These are phyloP conservation scores for Beauveria australis DNA, from an alignment of 2,329 filamentous ascomycete genomes.

Conservation along the genomic window DNA sequence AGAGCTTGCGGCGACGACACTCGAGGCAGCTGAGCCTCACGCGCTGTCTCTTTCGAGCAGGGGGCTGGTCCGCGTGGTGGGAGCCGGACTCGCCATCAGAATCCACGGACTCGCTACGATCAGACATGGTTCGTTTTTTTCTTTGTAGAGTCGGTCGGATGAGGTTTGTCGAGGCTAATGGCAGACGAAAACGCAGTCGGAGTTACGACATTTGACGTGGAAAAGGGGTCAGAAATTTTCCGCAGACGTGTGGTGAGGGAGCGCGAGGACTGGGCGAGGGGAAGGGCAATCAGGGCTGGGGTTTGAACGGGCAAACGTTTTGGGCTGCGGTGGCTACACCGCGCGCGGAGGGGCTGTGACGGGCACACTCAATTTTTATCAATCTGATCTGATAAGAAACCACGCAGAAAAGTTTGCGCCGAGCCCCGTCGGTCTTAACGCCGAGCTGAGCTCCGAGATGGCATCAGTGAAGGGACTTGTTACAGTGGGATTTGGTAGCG, in stretches of 20 bases:
- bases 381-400: slow-evolving; percentile 32
- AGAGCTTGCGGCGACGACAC: slow-evolving; percentile 52
- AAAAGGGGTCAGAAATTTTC: not conserved
- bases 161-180: slow-evolving; percentile 10
- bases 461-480: slow-evolving; percentile 1
- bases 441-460: slow-evolving; percentile 12
- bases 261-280: not conserved
- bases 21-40: slow-evolving; percentile 53
- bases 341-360: slow-evolving; percentile 18
- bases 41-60: slow-evolving; percentile 49
- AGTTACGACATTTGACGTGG: slow-evolving; percentile 25
- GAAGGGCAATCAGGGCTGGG: slow-evolving; percentile 5
- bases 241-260: not conserved
- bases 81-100: slow-evolving; percentile 24
- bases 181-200: slow-evolving; percentile 20
- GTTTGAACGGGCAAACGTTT: slow-evolving; percentile 1
- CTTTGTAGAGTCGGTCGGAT: not conserved
- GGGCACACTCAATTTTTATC: slow-evolving; percentile 25
- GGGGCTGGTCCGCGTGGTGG: slow-evolving; percentile 25
- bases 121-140: slow-evolving; percentile 18
- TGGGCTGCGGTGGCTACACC: not conserved
- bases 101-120: slow-evolving; percentile 32
- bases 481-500: not conserved
- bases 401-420: slow-evolving; percentile 19
- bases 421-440: slow-evolving; percentile 7